These are phyloP conservation scores for Ceratocystis diversiconidia DNA, from an alignment of 2,329 filamentous ascomycete genomes.

Conservation along the genomic window DNA sequence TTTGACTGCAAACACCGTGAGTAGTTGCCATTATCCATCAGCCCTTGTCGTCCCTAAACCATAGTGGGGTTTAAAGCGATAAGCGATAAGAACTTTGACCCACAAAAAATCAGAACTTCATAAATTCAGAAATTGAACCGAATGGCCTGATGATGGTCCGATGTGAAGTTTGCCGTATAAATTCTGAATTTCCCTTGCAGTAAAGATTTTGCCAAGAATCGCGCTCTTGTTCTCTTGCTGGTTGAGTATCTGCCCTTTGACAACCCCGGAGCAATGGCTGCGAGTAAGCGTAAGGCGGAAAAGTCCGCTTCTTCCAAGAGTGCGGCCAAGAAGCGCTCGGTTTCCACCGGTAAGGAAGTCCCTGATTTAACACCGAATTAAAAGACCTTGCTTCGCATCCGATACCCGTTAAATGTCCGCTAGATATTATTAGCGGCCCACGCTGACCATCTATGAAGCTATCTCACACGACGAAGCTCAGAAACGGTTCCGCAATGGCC, in stretches of 20 bases:
- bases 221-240: background rate
- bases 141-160: constrained; percentile 15
- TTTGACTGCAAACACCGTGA: background rate
- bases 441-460: background rate
- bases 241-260: constrained; percentile 20
- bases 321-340: constrained; percentile 39
- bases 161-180: constrained; percentile 7
- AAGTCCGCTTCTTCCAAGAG: constrained; percentile 31
- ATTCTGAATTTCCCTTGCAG: constrained; percentile 2
- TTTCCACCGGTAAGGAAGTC: constrained; percentile 29
- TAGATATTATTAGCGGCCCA: background rate
- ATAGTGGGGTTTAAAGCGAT: background rate
- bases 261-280: constrained; percentile 18
- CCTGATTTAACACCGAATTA: background rate
- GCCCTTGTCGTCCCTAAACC: background rate
- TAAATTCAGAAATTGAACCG: constrained; percentile 2
- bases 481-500: constrained; percentile 47
- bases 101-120: constrained; percentile 13
- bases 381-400: constrained; percentile 12
- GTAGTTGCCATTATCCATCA: background rate
- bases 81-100: constrained; percentile 17
- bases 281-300: constrained; percentile 48
- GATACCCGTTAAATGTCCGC: constrained; percentile 9
- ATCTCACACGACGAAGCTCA: constrained; percentile 27
- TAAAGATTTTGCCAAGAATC: constrained; percentile 1